phyloP scores from a whole-genome alignment of 257 asterid genomes.

The Apocynum venetum region DNA sequence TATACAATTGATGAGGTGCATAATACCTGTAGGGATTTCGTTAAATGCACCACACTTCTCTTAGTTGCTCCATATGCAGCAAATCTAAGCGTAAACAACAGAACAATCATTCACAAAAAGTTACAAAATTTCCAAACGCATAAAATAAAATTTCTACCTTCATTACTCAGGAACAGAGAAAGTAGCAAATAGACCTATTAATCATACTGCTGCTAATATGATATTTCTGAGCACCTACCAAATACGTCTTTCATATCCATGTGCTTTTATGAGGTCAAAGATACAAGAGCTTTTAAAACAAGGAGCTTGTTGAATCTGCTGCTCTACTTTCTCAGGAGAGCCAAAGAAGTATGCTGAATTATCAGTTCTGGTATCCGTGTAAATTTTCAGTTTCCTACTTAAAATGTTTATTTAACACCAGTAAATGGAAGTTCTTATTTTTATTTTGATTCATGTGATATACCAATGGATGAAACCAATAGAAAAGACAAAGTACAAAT shows the following conservation, averaged over 20 bases:
- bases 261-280: neutral
- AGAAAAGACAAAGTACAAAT: neutral
- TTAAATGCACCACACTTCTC: conserved; percentile 96
- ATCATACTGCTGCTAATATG: neutral
- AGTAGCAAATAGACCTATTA: neutral
- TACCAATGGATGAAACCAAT: neutral
- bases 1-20: neutral
- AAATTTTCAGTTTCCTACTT: too few species aligned
- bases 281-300: neutral
- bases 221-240: neutral
- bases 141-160: neutral
- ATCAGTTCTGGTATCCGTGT: too few species aligned
- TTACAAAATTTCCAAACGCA: neutral
- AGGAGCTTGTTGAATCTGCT: neutral
- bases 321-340: neutral
- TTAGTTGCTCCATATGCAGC: conserved; percentile 99
- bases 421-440: neutral
- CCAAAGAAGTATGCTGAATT: neutral
- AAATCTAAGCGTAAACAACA: conserved; percentile 46
- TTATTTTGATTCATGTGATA: neutral
- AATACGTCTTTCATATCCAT: neutral
- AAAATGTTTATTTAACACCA: too few species aligned
- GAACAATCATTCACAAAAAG: neutral
- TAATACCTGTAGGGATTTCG: conserved; percentile 85
- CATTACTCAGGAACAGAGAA: neutral